Percentiles rank a stretch among this genome's conserved stretches.
phyloP scores from a whole-genome alignment of 768 basidiomycete genomes.

The Phaffia australis region DNA sequence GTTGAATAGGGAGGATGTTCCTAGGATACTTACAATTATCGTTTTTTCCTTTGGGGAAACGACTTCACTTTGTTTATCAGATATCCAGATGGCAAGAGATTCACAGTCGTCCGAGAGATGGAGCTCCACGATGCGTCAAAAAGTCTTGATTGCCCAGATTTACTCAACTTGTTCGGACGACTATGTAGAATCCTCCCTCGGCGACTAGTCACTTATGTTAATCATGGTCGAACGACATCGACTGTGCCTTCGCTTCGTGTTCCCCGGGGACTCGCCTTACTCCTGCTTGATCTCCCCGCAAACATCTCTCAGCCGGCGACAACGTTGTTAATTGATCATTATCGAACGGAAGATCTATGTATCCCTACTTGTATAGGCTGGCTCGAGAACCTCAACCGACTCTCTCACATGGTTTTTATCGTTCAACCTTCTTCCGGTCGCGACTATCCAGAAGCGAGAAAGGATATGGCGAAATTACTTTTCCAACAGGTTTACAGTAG shows the following conservation, averaged over 20 bases:
- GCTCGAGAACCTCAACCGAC: slow-evolving; percentile 36
- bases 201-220: slow-evolving; percentile 30
- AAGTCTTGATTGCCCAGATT: slow-evolving; percentile 8
- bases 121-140: not conserved
- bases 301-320: slow-evolving; percentile 33
- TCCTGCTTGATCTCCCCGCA: slow-evolving; percentile 37
- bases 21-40: slow-evolving; percentile 22
- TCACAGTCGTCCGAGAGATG: slow-evolving; percentile 4
- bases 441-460: slow-evolving; percentile 5
- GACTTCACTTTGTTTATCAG: not conserved
- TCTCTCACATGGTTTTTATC: slow-evolving; percentile 33
- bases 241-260: slow-evolving; percentile 27
- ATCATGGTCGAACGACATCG: slow-evolving; percentile 31
- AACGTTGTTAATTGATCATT: slow-evolving; percentile 34
- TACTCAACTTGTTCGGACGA: slow-evolving; percentile 12
- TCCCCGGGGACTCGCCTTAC: slow-evolving; percentile 33
- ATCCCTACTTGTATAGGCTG: slow-evolving; percentile 35
- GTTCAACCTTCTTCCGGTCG: slow-evolving; percentile 1
- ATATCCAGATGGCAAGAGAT: slow-evolving; percentile 9
- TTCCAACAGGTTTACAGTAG: slow-evolving; percentile 35
- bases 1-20: slow-evolving; percentile 30
- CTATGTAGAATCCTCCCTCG: not conserved
- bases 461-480: slow-evolving; percentile 29
- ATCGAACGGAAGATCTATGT: slow-evolving; percentile 34
- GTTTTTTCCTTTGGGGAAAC: slow-evolving; percentile 3